These are phyloP conservation scores for Sparassis latifolia DNA, from an alignment of 1,284 basidiomycete genomes.

Conservation along the genomic window DNA sequence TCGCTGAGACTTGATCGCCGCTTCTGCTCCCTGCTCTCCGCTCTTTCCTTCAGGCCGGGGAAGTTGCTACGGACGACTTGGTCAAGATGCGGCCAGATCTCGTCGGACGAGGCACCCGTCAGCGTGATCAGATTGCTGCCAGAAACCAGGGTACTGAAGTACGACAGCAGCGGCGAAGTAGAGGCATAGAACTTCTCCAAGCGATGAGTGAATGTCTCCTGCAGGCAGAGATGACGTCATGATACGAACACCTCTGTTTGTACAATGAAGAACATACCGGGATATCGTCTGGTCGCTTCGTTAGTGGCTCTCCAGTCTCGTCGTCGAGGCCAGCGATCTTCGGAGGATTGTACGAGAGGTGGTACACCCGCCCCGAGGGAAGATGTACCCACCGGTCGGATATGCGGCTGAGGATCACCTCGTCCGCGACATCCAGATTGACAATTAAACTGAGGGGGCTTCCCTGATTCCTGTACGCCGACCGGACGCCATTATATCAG, in stretches of 20 bases:
- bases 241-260: not conserved
- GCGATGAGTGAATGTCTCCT: slow-evolving; percentile 83
- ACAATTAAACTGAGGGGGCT: slow-evolving; percentile 79
- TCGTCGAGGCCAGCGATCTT: slow-evolving; percentile 86
- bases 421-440: slow-evolving; percentile 88
- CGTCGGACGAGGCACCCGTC: slow-evolving; percentile 81
- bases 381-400: slow-evolving; percentile 93
- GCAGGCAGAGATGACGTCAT: not conserved
- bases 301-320: slow-evolving; percentile 86
- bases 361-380: slow-evolving; percentile 92
- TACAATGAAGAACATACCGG: slow-evolving; percentile 44
- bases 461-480: slow-evolving; percentile 39
- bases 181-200: slow-evolving; percentile 80
- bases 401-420: slow-evolving; percentile 86
- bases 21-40: slow-evolving; percentile 33
- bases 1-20: slow-evolving; percentile 48
- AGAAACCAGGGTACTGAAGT: slow-evolving; percentile 48
- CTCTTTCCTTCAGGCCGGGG: slow-evolving; percentile 49
- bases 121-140: slow-evolving; percentile 55
- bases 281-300: slow-evolving; percentile 89
- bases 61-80: slow-evolving; percentile 49
- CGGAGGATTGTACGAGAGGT: slow-evolving; percentile 86
- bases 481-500: too few relatives aligned
- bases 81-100: slow-evolving; percentile 87
- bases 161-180: slow-evolving; percentile 81